Conservation (phyloP, 139 green algal genomes). For the Tetradesmus obliquus region DNA sequence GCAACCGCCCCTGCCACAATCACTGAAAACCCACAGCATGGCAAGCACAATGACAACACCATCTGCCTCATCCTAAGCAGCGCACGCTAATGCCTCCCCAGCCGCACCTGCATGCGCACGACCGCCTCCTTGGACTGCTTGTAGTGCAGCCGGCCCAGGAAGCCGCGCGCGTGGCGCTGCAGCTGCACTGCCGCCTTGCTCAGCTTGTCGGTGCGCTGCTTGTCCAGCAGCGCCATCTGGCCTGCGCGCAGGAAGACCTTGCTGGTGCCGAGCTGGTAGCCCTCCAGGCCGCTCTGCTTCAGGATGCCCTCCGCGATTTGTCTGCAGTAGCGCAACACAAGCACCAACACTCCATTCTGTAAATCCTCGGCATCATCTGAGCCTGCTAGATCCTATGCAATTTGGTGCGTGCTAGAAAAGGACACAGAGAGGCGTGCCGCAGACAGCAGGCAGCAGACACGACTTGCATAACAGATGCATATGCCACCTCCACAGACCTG, state of each 20-base stretch:
- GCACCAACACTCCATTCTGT: background rate
- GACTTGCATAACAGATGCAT: no score
- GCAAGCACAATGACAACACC: background rate
- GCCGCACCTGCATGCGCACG: conserved; percentile 62
- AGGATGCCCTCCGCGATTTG: conserved; percentile 40
- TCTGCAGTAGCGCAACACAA: background rate
- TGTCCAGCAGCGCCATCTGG: conserved; percentile 96
- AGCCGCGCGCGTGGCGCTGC: conserved; percentile 77
- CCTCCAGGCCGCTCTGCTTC: conserved; percentile 33
- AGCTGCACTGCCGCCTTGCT: conserved; percentile 83
- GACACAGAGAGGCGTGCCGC: no score
- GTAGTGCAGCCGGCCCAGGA: conserved; percentile 61
- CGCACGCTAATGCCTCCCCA: background rate
- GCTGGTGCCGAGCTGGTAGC: conserved; percentile 41
- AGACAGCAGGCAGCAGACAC: no score
- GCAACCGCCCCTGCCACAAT: conserved; percentile 43
- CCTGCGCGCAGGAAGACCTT: conserved; percentile 66
- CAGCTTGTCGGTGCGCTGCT: conserved; percentile 87
- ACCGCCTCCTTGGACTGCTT: conserved; percentile 17
- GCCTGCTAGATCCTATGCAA: no score
- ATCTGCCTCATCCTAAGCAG: background rate
- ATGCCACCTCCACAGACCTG: background rate
- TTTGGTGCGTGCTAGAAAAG: no score
- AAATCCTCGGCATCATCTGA: no score
- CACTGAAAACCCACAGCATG: background rate